phyloP scores from a whole-genome alignment of 352 stramenopile species.

The Globisporangium middletonii region DNA sequence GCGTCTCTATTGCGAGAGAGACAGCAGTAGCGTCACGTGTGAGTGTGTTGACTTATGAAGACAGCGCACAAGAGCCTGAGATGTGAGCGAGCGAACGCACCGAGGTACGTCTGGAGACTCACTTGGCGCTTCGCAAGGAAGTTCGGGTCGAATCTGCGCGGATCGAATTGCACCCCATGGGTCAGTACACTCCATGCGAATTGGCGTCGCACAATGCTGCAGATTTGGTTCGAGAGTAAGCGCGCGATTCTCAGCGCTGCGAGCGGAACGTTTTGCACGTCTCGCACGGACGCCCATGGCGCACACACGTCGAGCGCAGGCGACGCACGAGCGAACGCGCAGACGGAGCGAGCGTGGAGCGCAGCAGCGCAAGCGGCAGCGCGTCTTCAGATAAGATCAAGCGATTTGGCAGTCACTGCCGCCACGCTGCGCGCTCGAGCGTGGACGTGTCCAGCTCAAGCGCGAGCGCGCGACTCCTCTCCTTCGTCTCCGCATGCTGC shows the following conservation, averaged over 20 bases:
- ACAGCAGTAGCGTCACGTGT: no score
- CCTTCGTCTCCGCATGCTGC: constrained; percentile 19
- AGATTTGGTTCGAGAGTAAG: no score
- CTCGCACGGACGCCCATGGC: not conserved
- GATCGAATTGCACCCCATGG: not conserved
- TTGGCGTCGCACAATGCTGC: no score
- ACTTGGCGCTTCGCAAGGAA: constrained; percentile 74
- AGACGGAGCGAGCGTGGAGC: no score
- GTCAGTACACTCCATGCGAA: no score
- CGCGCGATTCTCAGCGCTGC: not conserved
- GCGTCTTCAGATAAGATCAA: constrained; percentile 84
- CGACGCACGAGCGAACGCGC: constrained; percentile 7
- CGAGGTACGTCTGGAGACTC: constrained; percentile 69
- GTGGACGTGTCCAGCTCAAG: no score
- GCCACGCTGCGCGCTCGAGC: not conserved
- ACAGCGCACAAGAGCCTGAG: not conserved
- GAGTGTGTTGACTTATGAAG: no score
- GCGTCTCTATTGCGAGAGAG: constrained; percentile 20
- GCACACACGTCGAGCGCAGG: constrained; percentile 1
- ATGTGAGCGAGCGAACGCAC: constrained; percentile 19
- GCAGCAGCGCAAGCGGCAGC: constrained; percentile 1
- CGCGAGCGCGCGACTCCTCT: constrained; percentile 28
- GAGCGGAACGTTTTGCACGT: constrained; percentile 2
- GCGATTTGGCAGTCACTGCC: constrained; percentile 79
- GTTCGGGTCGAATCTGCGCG: constrained; percentile 70